Conservation (phyloP, 208 protist species). For the Crithidia fasciculata region DNA sequence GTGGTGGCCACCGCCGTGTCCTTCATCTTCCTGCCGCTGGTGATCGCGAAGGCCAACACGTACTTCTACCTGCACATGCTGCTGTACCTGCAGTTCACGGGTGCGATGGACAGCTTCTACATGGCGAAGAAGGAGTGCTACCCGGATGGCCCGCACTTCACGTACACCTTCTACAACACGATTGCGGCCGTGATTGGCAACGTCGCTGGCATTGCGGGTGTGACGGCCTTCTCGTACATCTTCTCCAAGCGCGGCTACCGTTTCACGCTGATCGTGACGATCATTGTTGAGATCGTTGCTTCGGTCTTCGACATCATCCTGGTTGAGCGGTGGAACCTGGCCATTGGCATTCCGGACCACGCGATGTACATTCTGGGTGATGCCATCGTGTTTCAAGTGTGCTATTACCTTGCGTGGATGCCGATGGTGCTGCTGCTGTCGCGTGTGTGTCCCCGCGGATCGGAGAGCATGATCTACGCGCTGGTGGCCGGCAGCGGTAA, state of each 20-base stretch:
- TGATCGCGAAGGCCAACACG: slow-evolving; percentile 55
- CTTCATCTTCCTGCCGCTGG: slow-evolving; percentile 42
- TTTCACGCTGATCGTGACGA: slow-evolving; percentile 46
- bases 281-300: slow-evolving; percentile 36
- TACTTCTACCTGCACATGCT: slow-evolving; percentile 49
- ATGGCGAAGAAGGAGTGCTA: slow-evolving; percentile 32
- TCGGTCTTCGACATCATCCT: slow-evolving; percentile 67
- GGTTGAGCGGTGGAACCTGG: slow-evolving; percentile 54
- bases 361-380: slow-evolving; percentile 71
- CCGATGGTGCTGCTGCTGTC: slow-evolving; percentile 72
- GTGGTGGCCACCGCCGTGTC: slow-evolving; percentile 9
- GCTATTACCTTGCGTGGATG: slow-evolving; percentile 72
- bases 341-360: slow-evolving; percentile 51
- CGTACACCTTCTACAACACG: slow-evolving; percentile 55
- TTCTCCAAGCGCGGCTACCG: slow-evolving; percentile 61
- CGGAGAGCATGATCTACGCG: slow-evolving; percentile 77
- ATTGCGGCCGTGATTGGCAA: slow-evolving; percentile 43
- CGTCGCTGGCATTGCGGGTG: slow-evolving; percentile 42
- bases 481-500: slow-evolving; percentile 78
- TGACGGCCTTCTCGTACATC: slow-evolving; percentile 55
- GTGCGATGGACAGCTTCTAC: slow-evolving; percentile 55
- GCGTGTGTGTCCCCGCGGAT: slow-evolving; percentile 71
- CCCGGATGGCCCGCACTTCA: slow-evolving; percentile 47
- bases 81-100: slow-evolving; percentile 54
- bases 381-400: slow-evolving; percentile 52